A percentile compares a stretch with the other conserved stretches of the same genome.
These are phyloP conservation scores for Scutellaria baicalensis DNA, from an alignment of 257 asterid species.

Conservation along the genomic window DNA sequence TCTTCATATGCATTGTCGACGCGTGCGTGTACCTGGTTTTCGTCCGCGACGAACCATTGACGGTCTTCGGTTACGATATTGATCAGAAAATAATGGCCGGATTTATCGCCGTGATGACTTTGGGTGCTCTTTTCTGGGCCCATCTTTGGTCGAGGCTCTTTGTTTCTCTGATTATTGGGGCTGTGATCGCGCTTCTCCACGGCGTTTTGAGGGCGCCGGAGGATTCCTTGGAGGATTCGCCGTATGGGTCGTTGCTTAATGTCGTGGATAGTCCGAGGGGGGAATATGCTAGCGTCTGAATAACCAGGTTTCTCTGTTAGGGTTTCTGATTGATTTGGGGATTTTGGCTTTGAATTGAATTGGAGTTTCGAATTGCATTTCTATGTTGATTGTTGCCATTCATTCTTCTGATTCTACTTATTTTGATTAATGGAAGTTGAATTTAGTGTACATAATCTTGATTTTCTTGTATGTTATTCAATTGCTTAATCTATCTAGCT, in stretches of 20 bases:
- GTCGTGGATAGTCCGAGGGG: constrained; percentile 74
- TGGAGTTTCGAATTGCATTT: neutral
- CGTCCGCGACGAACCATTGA: constrained; percentile 51
- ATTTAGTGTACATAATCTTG: neutral
- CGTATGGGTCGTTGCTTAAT: constrained; percentile 76
- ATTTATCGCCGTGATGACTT: constrained; percentile 36
- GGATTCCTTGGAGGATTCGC: constrained; percentile 65
- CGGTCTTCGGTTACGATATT: constrained; percentile 41
- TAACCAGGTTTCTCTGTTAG: constrained; percentile 7
- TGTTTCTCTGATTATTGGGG: constrained; percentile 43
- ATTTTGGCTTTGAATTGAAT: constrained; percentile 12
- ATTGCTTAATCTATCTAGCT: neutral
- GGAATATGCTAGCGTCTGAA: constrained; percentile 62
- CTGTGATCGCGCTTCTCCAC: constrained; percentile 43
- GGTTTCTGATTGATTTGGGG: constrained; percentile 4
- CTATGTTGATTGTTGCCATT: neutral
- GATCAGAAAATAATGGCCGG: constrained; percentile 49
- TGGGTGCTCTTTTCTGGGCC: constrained; percentile 49
- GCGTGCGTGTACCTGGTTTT: constrained; percentile 39
- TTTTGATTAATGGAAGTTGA: constrained; percentile 13
- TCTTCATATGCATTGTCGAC: constrained; percentile 50
- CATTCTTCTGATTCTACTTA: constrained; percentile 3
- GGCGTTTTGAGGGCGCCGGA: constrained; percentile 79
- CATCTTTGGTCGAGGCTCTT: constrained; percentile 55
- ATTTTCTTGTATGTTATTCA: neutral